Base-by-base conservation (phyloP, 192 early-diverging fungal species). In the Rhizophlyctis rosea region DNA sequence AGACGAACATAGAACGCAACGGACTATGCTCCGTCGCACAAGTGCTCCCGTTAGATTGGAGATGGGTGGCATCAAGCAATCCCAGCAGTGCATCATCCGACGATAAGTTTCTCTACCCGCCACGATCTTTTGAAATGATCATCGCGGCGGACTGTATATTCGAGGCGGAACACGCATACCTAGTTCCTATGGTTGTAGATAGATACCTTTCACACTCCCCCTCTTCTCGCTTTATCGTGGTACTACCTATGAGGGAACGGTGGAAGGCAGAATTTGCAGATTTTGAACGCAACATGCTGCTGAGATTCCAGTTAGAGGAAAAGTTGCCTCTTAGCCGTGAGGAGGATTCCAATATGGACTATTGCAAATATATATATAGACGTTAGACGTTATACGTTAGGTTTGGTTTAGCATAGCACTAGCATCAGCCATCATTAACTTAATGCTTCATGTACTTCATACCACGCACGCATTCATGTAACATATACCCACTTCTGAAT, bases 31-130 rank as follows among this genome's bases (percentile, higher is more conserved):
- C 34, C 0, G 47, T 35, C 47, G 57, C 52, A 1, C 13, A 25
- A 0, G 60, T 61, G 32, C n/a, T 34, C 25, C 33, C 25, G 31
- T 50, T 73, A 27, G 71, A 73, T 49, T 73, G 71, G 71, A 55
- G 18, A 24, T 34, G 18, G 39, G 9, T 44, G 39, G 39, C 7
- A n/a, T n/a, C 18, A 44, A 7, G 9, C 9, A 44, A 44, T 44
- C 39, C 9, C 7, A 44, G 39, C 7, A 18, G 9, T 7, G 39
- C 39, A 18, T 13, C 9, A 44, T 13, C 39, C 7, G 39, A 13
- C 9, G 39, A 7, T 7, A 44, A 44, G 39, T 7, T 44, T 18
- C 39, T 7, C 18, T 44, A 7, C 7, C 39, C 39, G 18, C 39
- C 39, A 13, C 39, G 9, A 44, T 44, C 18, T 7, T 60, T 60